A percentile compares a stretch with the other conserved stretches of the same genome.
Conservation (phyloP, 164 flowering plant genomes). For the Malania oleifera region DNA sequence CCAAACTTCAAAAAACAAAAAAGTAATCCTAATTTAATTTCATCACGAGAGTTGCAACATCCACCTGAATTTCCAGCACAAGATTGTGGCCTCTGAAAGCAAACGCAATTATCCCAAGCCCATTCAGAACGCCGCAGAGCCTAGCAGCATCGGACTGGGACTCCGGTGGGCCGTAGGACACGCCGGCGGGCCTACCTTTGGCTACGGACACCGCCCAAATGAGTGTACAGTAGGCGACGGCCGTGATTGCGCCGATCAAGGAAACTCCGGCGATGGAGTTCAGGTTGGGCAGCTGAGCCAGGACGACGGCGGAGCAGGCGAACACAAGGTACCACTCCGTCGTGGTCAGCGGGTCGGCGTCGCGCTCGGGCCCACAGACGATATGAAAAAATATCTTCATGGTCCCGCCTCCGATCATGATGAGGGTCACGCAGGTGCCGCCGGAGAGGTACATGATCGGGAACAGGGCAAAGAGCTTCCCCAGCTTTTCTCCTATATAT, state of each 20-base stretch:
- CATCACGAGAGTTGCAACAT: no score
- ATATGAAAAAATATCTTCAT: conserved; percentile 36
- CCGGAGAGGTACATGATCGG: conserved; percentile 63
- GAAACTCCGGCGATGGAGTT: conserved; percentile 66
- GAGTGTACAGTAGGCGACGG: conserved; percentile 44
- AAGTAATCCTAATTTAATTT: no score
- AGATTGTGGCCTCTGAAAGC: conserved; percentile 89
- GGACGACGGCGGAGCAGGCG: conserved; percentile 34
- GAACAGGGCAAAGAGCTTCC: conserved; percentile 45
- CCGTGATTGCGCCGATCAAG: conserved; percentile 46
- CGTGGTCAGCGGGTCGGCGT: conserved; percentile 19
- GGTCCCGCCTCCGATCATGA: conserved; percentile 51
- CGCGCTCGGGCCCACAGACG: conserved; percentile 25
- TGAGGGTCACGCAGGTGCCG: conserved; percentile 52
- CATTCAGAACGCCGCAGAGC: conserved; percentile 37
- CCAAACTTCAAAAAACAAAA: no score
- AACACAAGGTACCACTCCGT: conserved; percentile 54
- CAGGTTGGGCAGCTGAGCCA: conserved; percentile 63
- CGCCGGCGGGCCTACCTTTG: conserved; percentile 25
- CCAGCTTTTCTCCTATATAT: conserved; percentile 42
- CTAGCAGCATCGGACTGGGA: conserved; percentile 8
- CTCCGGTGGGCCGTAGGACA: conserved; percentile 25
- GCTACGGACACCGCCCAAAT: conserved; percentile 44
- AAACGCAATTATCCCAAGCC: conserved; percentile 67
- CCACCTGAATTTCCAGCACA: conserved; percentile 51